Conservation (phyloP, 2,329 filamentous ascomycete species). For the Ilyonectria mors-panacis region DNA sequence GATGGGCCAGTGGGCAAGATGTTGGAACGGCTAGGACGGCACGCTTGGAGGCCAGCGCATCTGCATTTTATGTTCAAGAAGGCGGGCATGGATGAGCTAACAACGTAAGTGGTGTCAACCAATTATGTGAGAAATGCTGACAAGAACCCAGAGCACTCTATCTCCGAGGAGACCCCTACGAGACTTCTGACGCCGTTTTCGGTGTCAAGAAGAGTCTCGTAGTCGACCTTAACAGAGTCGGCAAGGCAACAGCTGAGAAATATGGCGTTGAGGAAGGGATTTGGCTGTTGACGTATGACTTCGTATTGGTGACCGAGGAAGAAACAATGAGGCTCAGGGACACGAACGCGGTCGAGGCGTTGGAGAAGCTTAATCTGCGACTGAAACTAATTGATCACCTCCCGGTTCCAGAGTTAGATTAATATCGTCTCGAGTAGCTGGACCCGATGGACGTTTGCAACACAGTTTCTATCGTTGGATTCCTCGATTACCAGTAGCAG, state of each 20-base stretch:
- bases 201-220: constrained; percentile 86
- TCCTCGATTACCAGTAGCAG: too few relatives aligned
- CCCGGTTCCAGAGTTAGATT: constrained; percentile 15
- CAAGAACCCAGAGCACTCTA: constrained; percentile 75
- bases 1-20: constrained; percentile 87
- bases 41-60: constrained; percentile 83
- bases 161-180: constrained; percentile 83
- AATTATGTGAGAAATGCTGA: background rate
- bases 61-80: constrained; percentile 89
- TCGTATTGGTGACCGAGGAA: constrained; percentile 25
- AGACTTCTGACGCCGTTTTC: constrained; percentile 87
- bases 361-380: constrained; percentile 11
- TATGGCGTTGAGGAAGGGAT: constrained; percentile 2
- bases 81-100: constrained; percentile 18
- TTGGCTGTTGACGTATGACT: constrained; percentile 20
- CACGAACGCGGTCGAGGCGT: constrained; percentile 13
- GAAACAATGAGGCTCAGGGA: constrained; percentile 7
- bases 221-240: constrained; percentile 65
- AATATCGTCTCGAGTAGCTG: background rate
- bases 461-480: too few relatives aligned
- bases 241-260: constrained; percentile 4
- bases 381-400: constrained; percentile 3
- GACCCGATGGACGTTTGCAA: too few relatives aligned
- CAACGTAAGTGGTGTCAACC: constrained; percentile 23
- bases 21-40: constrained; percentile 74